Evolutionary conservation across 805 yeast species (phyloP).

Genomic region (Priceomyces medius): DNA sequence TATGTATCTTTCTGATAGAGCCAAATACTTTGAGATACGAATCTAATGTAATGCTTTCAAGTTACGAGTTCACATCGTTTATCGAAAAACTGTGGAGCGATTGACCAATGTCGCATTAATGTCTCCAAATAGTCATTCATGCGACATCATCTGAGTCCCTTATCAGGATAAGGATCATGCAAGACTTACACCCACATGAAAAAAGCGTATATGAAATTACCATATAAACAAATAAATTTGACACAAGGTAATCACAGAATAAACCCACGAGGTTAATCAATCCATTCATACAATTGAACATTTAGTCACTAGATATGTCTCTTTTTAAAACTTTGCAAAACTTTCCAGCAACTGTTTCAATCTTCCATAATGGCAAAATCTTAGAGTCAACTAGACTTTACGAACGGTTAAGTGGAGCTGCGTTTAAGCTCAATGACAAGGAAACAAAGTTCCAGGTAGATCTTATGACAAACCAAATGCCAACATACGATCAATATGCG

Average conservation of each 20-base stretch:
- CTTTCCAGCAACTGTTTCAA: constrained; percentile 41
- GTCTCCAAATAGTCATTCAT: not conserved
- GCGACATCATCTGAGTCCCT: not conserved
- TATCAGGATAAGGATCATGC: constrained; percentile 1
- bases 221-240: no score
- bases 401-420: constrained; percentile 30
- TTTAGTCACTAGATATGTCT: constrained; percentile 30
- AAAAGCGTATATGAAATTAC: no score
- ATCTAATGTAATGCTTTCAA: no score
- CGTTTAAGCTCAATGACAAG: constrained; percentile 27
- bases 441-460: constrained; percentile 34
- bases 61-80: not conserved
- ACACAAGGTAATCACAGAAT: no score
- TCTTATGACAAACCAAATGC: constrained; percentile 38
- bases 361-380: constrained; percentile 39
- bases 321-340: constrained; percentile 43
- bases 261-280: no score
- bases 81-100: not conserved
- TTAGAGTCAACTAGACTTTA: constrained; percentile 32
- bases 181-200: not conserved
- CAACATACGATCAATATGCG: constrained; percentile 42
- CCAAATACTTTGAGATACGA: no score
- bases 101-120: not conserved
- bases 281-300: not conserved
- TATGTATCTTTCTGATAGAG: no score